Evolutionary conservation across 805 yeast species (phyloP).

Genomic region (Saturnispora halmiae): DNA sequence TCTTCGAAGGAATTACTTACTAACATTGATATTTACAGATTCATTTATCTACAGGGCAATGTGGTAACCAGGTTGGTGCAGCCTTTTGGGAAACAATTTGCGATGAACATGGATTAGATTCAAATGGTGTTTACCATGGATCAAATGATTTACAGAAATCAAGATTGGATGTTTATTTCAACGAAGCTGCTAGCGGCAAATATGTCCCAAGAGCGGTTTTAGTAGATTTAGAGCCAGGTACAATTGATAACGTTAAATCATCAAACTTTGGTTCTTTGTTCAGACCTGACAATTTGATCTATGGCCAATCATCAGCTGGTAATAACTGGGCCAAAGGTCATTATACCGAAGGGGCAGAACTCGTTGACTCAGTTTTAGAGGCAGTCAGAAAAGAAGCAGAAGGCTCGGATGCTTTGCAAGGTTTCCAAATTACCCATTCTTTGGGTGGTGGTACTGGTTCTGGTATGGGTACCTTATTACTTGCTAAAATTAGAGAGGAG

Average conservation of each 20-base stretch:
- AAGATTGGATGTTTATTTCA: conserved; percentile 70
- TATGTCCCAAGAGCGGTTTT: conserved; percentile 91
- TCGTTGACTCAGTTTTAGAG: conserved; percentile 82
- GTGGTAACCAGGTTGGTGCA: conserved; percentile 98
- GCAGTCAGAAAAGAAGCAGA: conserved; percentile 91
- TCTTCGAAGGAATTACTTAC: not conserved
- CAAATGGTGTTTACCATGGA: conserved; percentile 65
- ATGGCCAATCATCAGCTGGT: conserved; percentile 89
- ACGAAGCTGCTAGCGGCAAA: conserved; percentile 79
- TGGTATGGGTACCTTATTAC: conserved; percentile 87
- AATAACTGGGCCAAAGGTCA: conserved; percentile 97
- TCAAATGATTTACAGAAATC: conserved; percentile 41
- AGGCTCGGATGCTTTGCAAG: conserved; percentile 86
- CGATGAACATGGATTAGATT: conserved; percentile 77
- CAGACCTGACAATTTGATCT: conserved; percentile 86
- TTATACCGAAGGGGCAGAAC: conserved; percentile 94
- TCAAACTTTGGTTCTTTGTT: conserved; percentile 78
- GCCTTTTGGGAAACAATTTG: conserved; percentile 91
- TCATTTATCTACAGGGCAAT: conserved; percentile 95
- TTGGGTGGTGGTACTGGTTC: conserved; percentile 94
- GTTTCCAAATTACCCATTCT: conserved; percentile 83
- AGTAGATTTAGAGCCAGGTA: conserved; percentile 91
- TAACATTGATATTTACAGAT: conserved; percentile 44
- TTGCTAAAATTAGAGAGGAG: conserved; percentile 82
- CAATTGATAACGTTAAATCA: conserved; percentile 75